phyloP scores from a whole-genome alignment of 2,329 filamentous ascomycete species.

The Colletotrichum acutatum region DNA sequence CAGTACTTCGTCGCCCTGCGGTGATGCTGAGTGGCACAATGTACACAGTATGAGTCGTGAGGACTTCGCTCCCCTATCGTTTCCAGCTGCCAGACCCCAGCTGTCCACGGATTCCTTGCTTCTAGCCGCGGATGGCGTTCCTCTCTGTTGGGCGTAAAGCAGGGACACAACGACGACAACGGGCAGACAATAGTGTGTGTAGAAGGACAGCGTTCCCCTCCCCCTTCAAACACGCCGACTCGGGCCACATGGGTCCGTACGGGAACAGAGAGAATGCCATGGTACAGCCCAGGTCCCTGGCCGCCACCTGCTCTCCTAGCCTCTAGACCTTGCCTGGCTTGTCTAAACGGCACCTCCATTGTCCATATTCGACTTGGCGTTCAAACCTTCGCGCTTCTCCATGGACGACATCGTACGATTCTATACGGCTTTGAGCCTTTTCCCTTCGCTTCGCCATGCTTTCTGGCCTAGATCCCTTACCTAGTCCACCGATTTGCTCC shows the following conservation, averaged over 20 bases:
- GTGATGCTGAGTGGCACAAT: background rate
- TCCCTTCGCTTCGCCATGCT: conserved; percentile 22
- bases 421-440: conserved; percentile 5
- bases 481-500: conserved; percentile 18
- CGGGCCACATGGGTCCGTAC: background rate
- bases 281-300: conserved; percentile 5
- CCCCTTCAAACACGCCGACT: conserved; percentile 29
- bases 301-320: background rate
- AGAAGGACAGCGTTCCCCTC: background rate
- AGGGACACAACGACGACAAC: background rate
- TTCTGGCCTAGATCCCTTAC: conserved; percentile 14
- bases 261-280: background rate
- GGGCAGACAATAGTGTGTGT: background rate
- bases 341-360: background rate
- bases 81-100: background rate
- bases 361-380: conserved; percentile 8
- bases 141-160: background rate
- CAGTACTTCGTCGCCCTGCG: background rate
- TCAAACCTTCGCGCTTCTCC: conserved; percentile 22
- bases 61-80: background rate
- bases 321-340: background rate
- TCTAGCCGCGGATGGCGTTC: background rate
- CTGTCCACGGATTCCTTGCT: conserved; percentile 10
- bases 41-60: background rate
- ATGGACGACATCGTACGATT: conserved; percentile 30